Base-by-base conservation (phyloP, 768 basidiomycete species). In the Xanthoconium stramineum region DNA sequence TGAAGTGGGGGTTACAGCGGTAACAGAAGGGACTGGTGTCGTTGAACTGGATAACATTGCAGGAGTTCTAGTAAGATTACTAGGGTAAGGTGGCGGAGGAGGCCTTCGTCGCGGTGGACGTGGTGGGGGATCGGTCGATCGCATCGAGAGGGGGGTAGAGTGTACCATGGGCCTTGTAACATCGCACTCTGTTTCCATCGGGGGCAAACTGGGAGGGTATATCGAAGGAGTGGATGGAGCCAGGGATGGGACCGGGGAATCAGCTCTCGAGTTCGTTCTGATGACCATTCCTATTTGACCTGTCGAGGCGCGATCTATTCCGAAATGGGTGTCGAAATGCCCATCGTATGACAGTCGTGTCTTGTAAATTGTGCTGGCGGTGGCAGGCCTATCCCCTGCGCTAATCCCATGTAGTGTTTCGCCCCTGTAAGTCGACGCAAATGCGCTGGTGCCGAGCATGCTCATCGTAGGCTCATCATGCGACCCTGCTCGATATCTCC, bases 181-280 rank as follows among this genome's bases (percentile, higher is more conserved):
- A 5, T 51, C 14, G 19, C 28, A n/a, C 36, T 55, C 55, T 8
- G 29, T 42, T n/a, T 72, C 70, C 37, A 52, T 60, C 14, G 70
- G 69, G 28, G 77, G 76, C 15, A 82, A 63, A 54, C 73, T 77
- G 1, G 76, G 68, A 10, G 81, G 78, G 59, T 82, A 80, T 30
- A 81, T 74, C 0, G 83, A 81, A 46, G 81, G 80, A 45, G 76
- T 79, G 19, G 80, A 80, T 45, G 73, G 76, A 40, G 76, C 67
- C 29, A 68, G 62, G 5, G 76, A 78, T 13, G 54, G 50, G 30
- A 42, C 35, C 9, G 52, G 49, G 12, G 52, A 55, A 42, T 52
- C 45, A 19, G 12, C 24, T 61, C 30, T 52, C 45, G 55, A 66
- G 36, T 61, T 62, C 49, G 57, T 64, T 36, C 65, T 69, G 47